Percentiles rank a stretch among this genome's conserved stretches.
Evolutionary conservation across 2,329 filamentous ascomycete species (phyloP).

Genomic region (Alternaria sp.): DNA sequence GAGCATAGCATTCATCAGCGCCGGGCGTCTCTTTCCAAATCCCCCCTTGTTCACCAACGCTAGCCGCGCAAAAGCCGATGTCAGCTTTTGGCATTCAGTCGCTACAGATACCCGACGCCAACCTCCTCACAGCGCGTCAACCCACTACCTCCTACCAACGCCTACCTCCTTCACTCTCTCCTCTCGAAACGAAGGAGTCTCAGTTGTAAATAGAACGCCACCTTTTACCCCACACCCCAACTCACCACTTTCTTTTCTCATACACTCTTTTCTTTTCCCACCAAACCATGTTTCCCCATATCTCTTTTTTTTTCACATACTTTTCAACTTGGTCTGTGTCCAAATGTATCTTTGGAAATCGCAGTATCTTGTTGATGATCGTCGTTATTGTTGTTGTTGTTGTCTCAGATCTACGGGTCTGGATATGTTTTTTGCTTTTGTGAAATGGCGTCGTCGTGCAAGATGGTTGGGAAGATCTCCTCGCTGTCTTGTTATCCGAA

Average conservation of each 20-base stretch:
- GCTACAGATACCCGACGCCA: constrained; percentile 47
- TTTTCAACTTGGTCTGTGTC: constrained; percentile 10
- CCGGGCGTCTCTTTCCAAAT: constrained; percentile 25
- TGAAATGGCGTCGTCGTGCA: constrained; percentile 6
- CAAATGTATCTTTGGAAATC: neutral
- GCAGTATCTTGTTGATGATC: neutral
- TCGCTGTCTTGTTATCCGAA: neutral
- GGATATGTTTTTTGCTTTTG: constrained; percentile 1
- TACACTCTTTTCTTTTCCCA: neutral
- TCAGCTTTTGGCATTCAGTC: constrained; percentile 37
- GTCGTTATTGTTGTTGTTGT: neutral
- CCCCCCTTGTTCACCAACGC: constrained; percentile 1
- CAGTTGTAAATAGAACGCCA: constrained; percentile 1
- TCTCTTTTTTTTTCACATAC: neutral
- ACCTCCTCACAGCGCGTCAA: constrained; percentile 12
- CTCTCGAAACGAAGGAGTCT: neutral
- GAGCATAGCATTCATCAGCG: constrained; percentile 39
- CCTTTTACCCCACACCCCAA: constrained; percentile 3
- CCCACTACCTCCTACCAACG: neutral
- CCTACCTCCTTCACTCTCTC: neutral
- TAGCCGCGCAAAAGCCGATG: constrained; percentile 16
- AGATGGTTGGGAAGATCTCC: constrained; percentile 7
- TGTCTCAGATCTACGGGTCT: constrained; percentile 3
- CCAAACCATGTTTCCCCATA: constrained; percentile 1
- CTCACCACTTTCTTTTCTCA: neutral